Evolutionary conservation across 495 filamentous ascomycete species (phyloP).

Genomic region (Neurospora sp.): DNA sequence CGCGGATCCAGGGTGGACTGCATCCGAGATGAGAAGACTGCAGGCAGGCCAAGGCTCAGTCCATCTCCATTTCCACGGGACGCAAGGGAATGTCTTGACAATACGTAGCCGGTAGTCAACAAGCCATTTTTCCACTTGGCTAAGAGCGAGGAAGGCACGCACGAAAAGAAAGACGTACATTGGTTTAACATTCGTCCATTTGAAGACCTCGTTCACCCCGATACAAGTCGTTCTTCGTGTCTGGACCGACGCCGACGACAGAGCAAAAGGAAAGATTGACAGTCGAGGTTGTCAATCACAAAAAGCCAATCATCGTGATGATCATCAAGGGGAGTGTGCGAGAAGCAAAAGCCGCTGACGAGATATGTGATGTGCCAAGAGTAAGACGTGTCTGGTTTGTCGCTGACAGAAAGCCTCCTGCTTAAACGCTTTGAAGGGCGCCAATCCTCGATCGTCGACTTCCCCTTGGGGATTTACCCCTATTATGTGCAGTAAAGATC

Average conservation of each 20-base stretch:
- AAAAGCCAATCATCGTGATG: not conserved
- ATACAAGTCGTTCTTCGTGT: not conserved
- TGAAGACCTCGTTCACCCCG: not conserved
- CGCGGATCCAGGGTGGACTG: not conserved
- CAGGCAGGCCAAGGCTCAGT: not conserved
- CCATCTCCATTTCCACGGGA: not conserved
- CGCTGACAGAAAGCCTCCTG: not conserved
- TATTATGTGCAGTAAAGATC: not conserved
- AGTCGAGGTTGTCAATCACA: not conserved
- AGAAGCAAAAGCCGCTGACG: not conserved
- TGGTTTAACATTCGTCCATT: not conserved
- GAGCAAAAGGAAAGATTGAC: not conserved
- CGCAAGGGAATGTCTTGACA: not conserved
- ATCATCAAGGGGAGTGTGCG: not conserved
- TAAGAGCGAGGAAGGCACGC: not conserved
- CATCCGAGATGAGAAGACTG: conserved; percentile 2
- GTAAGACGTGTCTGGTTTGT: not conserved
- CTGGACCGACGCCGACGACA: not conserved
- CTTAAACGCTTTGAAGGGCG: not conserved
- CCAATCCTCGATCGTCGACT: not conserved
- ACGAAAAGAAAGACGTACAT: not conserved
- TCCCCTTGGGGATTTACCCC: not conserved
- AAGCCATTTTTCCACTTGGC: not conserved
- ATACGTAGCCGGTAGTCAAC: not conserved
- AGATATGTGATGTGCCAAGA: not conserved